phyloP scores from a whole-genome alignment of 2,329 filamentous ascomycete genomes.

The Beauveria brongniartii region DNA sequence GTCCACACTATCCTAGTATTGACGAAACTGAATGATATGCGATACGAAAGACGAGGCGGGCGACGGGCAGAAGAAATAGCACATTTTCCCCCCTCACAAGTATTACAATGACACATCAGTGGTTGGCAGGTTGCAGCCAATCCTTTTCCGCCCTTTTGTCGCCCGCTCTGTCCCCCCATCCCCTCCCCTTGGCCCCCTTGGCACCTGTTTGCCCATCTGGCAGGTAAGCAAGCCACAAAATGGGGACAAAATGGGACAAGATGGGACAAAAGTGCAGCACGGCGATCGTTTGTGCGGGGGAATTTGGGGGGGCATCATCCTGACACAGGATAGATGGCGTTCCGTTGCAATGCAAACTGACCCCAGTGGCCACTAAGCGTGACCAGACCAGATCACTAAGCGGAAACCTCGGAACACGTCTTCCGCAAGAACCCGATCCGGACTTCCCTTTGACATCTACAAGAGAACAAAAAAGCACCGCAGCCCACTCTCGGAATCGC shows the following conservation, averaged over 20 bases:
- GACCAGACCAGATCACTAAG: neutral
- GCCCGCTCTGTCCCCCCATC: neutral
- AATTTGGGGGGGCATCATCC: neutral
- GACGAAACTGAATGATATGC: neutral
- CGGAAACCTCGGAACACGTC: neutral
- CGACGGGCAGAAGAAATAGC: neutral
- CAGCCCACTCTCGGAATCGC: slow-evolving; percentile 4
- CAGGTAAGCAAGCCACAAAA: neutral
- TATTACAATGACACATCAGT: slow-evolving; percentile 4
- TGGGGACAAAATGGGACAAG: no score
- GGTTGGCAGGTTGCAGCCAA: neutral
- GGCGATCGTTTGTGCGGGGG: neutral
- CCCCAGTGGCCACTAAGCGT: neutral
- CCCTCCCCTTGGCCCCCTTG: neutral
- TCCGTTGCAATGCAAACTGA: no score
- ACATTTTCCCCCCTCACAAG: neutral
- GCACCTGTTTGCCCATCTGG: neutral
- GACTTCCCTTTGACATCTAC: slow-evolving; percentile 3
- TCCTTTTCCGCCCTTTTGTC: neutral
- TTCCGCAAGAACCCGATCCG: neutral
- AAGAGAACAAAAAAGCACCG: neutral
- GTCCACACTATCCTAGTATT: neutral
- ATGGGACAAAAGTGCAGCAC: neutral
- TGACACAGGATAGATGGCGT: no score
- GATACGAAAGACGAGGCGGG: neutral